Evolutionary conservation across 2,329 filamentous ascomycete genomes (phyloP).

Genomic region (Cladosporium oxysporum): DNA sequence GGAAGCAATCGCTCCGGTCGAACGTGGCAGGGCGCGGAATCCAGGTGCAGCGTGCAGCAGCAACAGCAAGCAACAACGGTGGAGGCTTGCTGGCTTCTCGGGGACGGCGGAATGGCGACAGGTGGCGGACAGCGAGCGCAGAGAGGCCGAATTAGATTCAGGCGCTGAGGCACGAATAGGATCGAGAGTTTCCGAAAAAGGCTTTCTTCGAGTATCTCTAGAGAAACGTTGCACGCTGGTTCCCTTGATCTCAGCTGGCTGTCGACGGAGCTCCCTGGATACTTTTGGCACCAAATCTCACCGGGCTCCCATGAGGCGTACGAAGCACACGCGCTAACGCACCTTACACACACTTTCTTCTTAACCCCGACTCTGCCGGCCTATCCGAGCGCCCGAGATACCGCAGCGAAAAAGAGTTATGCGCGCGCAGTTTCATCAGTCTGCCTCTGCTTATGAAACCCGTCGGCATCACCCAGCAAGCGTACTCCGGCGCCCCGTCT

Average conservation of each 20-base stretch:
- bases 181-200: background rate
- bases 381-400: constrained; percentile 2
- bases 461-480: background rate
- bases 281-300: background rate
- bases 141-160: background rate
- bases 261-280: background rate
- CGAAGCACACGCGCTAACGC: background rate
- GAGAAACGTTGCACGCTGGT: background rate
- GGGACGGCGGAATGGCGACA: background rate
- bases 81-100: background rate
- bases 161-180: background rate
- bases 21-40: background rate
- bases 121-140: background rate
- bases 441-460: background rate
- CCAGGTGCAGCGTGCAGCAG: background rate
- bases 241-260: background rate
- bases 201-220: background rate
- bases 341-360: background rate
- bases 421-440: background rate
- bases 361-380: background rate
- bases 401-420: background rate
- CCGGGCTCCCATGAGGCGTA: constrained; percentile 7
- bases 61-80: background rate
- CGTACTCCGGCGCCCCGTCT: background rate
- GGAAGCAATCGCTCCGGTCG: background rate